Evolutionary conservation across 441 rosid genomes (phyloP), one percentile per base, ranked within the genome.

Genomic region (Biscutella auriculata): DNA sequence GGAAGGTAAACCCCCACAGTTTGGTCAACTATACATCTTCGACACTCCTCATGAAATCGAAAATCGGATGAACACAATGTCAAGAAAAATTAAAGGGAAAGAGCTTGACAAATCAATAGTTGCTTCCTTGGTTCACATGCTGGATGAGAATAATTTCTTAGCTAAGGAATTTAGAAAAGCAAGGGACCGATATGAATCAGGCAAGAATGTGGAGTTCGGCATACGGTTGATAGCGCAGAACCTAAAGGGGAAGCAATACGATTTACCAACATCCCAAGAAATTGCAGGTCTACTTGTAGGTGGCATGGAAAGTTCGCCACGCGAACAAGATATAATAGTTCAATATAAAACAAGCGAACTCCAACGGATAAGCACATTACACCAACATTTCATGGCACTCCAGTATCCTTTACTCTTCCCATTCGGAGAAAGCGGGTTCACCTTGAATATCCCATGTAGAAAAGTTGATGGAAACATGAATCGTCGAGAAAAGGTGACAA

Each of bases 1-100:
- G 0, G 21, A 54, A 25, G 47, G 63, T 3, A 11, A 29, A 9
- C 26, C n/a, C 6, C 43, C 49, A 9, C 9, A 12, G 6, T 60
- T 67, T 53, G 56, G 47, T 0, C 63, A 68, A 17, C 7, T 68
- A 11, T 68, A 54, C 32, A 47, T 62, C 16, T 54, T 62, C 34
- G 57, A 47, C 25, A 46, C 57, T 1, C 1, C 16, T 1, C 23
- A 65, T 21, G 57, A 65, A 47, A 5, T 55, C 8, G 33, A 46
- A 7, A 64, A 64, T 45, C 55, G 43, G 7, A 26, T 64, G 8
- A 34, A 35, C 8, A 26, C 46, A 3, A 8, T 64, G 13, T 6
- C 25, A 32, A 16, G 23, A 19, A 2, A 19, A 1, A 19, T 19
- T 19, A 19, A 23, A 15, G 21, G 17, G 1, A 6, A 15, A 14